Evolutionary conservation across 108 stramenopile genomes (phyloP), one percentile per base, ranked within the genome.

Genomic region (Schizochytrium sp.): DNA sequence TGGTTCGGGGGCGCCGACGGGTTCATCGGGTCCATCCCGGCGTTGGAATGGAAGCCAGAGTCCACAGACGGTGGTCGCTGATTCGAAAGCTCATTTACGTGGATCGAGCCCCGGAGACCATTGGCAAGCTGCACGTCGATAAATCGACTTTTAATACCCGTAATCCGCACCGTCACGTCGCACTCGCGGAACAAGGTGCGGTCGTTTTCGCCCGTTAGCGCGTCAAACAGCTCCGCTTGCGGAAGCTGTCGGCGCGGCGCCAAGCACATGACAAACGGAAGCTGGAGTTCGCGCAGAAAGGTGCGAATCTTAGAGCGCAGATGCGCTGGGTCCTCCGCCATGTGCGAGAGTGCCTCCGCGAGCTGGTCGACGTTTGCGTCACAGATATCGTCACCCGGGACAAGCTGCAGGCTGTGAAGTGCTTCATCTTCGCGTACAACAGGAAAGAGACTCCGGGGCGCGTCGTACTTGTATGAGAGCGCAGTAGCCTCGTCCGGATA

Each of bases 121-220:
- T 95, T 96, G 60, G 96, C 96, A 60, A 94, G 93, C 88, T 44
- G 89, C 53, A 88, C 94, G 72, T 94, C 93, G 12, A 95, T 93
- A 88, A 96, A 96, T 90, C 95, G 96, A 58, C 96, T 95, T 60
- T 92, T 93, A 87, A 95, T 95, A 28, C 92, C 91, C 19, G 95
- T 88, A 60, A 97, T 95, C 87, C 94, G 95, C 14, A 95, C 97
- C 23, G 95, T 95, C n/a, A 96, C 94, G 89, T 96, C 97, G 87
- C 93, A 95, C 43, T 96, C 97, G 44, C 96, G 96, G 71, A 95
- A 91, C 5, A 98, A 88, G 14, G 96, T 92, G 55, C 95, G 93
- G 90, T 96, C 96, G 41, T 92, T 93, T 88, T 98, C 96, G 10
- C 97, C 96, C 23, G 96, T 96, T 10, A 98, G 93, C 12, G 96